These are phyloP conservation scores for Trichoderma sp. DNA, from an alignment of 2,329 filamentous ascomycete genomes.

Conservation along the genomic window DNA sequence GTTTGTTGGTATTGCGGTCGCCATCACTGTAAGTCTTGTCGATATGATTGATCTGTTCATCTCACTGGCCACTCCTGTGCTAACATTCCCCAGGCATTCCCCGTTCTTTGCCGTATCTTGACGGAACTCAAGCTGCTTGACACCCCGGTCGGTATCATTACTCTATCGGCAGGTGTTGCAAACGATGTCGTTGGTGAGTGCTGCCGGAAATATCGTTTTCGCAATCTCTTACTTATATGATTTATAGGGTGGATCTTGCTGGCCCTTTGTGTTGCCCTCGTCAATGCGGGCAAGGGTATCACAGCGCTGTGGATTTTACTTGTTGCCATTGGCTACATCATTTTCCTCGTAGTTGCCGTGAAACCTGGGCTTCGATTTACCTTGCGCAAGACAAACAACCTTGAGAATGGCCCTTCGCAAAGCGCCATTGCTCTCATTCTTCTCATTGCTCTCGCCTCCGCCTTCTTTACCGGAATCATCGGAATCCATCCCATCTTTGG, in stretches of 20 bases:
- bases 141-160: conserved; percentile 83
- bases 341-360: conserved; percentile 73
- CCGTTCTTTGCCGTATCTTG: conserved; percentile 89
- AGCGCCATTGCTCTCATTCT: conserved; percentile 80
- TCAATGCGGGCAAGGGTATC: conserved; percentile 82
- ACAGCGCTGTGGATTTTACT: conserved; percentile 85
- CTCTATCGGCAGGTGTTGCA: conserved; percentile 85
- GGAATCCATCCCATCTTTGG: conserved; percentile 95
- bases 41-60: not conserved
- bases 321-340: conserved; percentile 69
- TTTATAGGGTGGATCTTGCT: conserved; percentile 73
- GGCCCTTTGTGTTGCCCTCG: conserved; percentile 87
- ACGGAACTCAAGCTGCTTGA: conserved; percentile 84
- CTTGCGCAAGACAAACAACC: conserved; percentile 70
- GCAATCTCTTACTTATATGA: conserved; percentile 2
- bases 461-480: conserved; percentile 88
- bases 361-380: conserved; percentile 75
- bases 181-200: conserved; percentile 67
- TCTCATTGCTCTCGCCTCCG: conserved; percentile 73
- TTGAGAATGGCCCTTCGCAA: conserved; percentile 88
- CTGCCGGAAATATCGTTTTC: not conserved
- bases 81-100: conserved; percentile 74
- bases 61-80: conserved; percentile 75
- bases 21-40: conserved; percentile 65
- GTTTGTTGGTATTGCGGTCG: conserved; percentile 91